These are phyloP conservation scores for Diaporthe sp. DNA, from an alignment of 2,329 filamentous ascomycete species.

Conservation along the genomic window DNA sequence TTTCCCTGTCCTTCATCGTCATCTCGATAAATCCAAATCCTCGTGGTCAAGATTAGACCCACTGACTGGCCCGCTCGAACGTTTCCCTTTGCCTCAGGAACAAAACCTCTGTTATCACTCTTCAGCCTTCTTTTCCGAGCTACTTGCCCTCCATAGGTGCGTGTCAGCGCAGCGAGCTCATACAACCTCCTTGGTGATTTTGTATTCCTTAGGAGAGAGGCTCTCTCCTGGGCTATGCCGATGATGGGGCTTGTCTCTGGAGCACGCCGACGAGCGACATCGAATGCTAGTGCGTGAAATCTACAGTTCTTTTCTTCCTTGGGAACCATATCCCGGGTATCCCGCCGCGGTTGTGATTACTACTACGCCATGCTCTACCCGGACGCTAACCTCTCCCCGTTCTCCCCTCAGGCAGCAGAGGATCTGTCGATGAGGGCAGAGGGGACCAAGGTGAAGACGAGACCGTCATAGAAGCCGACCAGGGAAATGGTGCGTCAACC, in stretches of 20 bases:
- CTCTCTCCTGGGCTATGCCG: slow-evolving; percentile 53
- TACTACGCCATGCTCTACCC: not conserved
- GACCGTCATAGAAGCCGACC: slow-evolving; percentile 87
- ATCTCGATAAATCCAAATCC: slow-evolving; percentile 3
- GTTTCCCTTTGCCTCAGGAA: not conserved
- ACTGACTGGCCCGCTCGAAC: not conserved
- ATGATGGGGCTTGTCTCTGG: slow-evolving; percentile 51
- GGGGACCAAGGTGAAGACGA: slow-evolving; percentile 75
- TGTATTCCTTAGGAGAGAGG: slow-evolving; percentile 1
- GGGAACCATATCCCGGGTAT: not conserved
- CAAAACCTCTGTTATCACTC: slow-evolving; percentile 4
- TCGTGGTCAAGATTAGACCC: not conserved
- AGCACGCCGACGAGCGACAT: slow-evolving; percentile 51
- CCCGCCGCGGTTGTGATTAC: not conserved
- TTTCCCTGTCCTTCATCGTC: slow-evolving; percentile 10
- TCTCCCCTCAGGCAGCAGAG: slow-evolving; percentile 60
- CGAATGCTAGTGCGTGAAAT: slow-evolving; percentile 53
- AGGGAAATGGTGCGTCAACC: slow-evolving; percentile 84
- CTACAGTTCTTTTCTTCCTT: not conserved
- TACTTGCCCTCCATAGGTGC: slow-evolving; percentile 11
- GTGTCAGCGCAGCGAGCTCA: slow-evolving; percentile 8
- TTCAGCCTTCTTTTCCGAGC: slow-evolving; percentile 6
- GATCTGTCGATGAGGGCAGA: slow-evolving; percentile 70
- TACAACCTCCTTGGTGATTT: slow-evolving; percentile 2
- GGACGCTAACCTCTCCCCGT: slow-evolving; percentile 58